These are phyloP conservation scores for Paxillus rubicundulus DNA, from an alignment of 768 basidiomycete genomes.

Conservation along the genomic window DNA sequence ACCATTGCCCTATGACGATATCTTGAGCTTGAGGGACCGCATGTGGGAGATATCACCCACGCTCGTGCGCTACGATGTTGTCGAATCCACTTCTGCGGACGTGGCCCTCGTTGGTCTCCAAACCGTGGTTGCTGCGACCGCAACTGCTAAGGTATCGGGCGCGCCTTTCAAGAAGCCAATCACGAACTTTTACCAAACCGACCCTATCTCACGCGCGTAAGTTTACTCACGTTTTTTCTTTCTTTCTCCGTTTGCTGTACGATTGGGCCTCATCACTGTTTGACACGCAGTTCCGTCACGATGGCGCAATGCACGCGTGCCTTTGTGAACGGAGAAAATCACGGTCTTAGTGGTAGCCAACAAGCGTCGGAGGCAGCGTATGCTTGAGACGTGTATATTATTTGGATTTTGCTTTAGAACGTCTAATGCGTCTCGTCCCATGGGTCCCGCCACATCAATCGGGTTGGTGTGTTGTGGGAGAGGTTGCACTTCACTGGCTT, in stretches of 20 bases:
- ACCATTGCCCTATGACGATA: slow-evolving; percentile 87
- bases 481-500: too few relatives aligned
- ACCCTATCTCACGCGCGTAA: slow-evolving; percentile 89
- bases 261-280: background rate
- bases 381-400: slow-evolving; percentile 31
- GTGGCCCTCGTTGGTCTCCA: slow-evolving; percentile 70
- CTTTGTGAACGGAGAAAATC: slow-evolving; percentile 74
- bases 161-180: slow-evolving; percentile 76
- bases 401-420: background rate
- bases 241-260: background rate
- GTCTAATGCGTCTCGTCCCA: background rate
- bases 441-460: background rate
- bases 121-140: slow-evolving; percentile 49
- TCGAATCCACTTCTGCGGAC: slow-evolving; percentile 74
- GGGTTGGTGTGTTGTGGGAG: too few relatives aligned
- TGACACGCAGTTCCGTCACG: slow-evolving; percentile 68
- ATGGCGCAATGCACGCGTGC: slow-evolving; percentile 93
- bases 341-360: slow-evolving; percentile 50
- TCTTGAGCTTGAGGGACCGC: slow-evolving; percentile 79
- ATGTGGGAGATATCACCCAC: slow-evolving; percentile 97
- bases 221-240: slow-evolving; percentile 36
- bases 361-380: slow-evolving; percentile 44
- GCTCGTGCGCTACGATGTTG: slow-evolving; percentile 78
- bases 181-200: slow-evolving; percentile 93
- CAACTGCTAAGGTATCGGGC: slow-evolving; percentile 54